These are phyloP conservation scores for Chalciporus pseudorubinellus DNA, from an alignment of 768 basidiomycete genomes.

Conservation along the genomic window DNA sequence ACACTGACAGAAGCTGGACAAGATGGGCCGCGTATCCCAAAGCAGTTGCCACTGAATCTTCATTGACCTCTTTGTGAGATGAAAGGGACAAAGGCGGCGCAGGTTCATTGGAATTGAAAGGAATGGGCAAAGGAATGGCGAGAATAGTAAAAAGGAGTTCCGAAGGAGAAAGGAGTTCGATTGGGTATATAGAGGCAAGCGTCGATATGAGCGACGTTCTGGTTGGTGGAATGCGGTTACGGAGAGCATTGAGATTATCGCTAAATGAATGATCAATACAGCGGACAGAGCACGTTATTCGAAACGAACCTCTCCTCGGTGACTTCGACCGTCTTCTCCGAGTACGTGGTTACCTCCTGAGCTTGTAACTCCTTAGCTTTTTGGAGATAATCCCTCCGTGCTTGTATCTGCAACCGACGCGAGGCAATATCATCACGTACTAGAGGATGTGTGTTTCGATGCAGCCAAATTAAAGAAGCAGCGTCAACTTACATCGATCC, in stretches of 20 bases:
- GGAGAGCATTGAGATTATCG: constrained; percentile 44
- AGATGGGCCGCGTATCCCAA: constrained; percentile 89
- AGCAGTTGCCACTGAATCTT: constrained; percentile 85
- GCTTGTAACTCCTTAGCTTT: constrained; percentile 41
- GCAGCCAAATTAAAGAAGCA: constrained; percentile 22
- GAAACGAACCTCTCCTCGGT: constrained; percentile 38
- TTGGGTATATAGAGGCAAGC: constrained; percentile 81
- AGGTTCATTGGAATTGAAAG: constrained; percentile 67
- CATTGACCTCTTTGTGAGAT: constrained; percentile 69
- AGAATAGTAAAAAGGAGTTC: constrained; percentile 90
- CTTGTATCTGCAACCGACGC: constrained; percentile 43
- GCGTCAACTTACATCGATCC: constrained; percentile 43
- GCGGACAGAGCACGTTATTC: constrained; percentile 1
- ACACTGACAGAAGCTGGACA: constrained; percentile 75
- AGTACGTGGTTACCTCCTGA: constrained; percentile 26
- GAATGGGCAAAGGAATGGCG: constrained; percentile 88
- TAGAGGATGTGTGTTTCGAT: constrained; percentile 23
- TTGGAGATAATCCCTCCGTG: constrained; percentile 46
- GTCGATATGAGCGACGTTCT: constrained; percentile 66
- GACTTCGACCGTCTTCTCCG: constrained; percentile 34
- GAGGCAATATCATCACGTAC: constrained; percentile 43
- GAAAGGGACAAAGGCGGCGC: constrained; percentile 75
- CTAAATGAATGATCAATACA: constrained; percentile 37
- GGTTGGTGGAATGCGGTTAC: constrained; percentile 46
- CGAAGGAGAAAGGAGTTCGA: constrained; percentile 79